Conservation (phyloP, 2,329 filamentous ascomycete genomes). For the Botrytis porri region DNA sequence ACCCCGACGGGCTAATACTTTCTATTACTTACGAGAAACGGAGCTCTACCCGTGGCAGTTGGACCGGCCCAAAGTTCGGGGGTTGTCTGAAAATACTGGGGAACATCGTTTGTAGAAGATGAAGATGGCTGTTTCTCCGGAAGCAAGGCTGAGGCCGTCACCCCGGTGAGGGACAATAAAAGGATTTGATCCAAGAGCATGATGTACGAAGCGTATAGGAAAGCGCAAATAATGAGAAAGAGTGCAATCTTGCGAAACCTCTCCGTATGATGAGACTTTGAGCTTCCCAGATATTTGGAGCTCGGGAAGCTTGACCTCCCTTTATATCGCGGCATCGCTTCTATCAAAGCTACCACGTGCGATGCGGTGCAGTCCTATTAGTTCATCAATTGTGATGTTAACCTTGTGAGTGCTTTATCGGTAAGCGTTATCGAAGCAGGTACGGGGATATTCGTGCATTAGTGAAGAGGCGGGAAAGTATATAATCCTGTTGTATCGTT, state of each 20-base stretch:
- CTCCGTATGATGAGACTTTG: neutral
- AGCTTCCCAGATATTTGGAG: neutral
- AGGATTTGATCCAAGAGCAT: constrained; percentile 20
- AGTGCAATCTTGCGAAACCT: constrained; percentile 11
- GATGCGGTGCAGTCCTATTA: neutral
- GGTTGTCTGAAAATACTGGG: constrained; percentile 62
- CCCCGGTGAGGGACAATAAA: constrained; percentile 13
- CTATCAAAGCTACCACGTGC: neutral
- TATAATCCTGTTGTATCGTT: neutral
- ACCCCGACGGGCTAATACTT: no score
- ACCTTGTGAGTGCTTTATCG: neutral
- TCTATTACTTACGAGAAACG: constrained; percentile 51
- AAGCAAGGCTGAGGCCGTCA: constrained; percentile 4
- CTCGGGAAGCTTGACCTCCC: constrained; percentile 3
- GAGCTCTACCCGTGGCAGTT: constrained; percentile 65
- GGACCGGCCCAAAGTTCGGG: constrained; percentile 62
- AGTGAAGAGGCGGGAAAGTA: neutral
- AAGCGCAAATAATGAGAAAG: constrained; percentile 15
- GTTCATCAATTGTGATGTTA: neutral
- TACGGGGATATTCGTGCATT: neutral
- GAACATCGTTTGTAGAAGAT: constrained; percentile 42
- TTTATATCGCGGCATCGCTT: constrained; percentile 18
- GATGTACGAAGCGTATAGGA: constrained; percentile 21
- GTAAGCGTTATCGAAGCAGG: neutral
- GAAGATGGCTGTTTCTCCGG: constrained; percentile 9